These are phyloP conservation scores for Isochrysis galbana DNA, from an alignment of 78 protist genomes.

Conservation along the genomic window DNA sequence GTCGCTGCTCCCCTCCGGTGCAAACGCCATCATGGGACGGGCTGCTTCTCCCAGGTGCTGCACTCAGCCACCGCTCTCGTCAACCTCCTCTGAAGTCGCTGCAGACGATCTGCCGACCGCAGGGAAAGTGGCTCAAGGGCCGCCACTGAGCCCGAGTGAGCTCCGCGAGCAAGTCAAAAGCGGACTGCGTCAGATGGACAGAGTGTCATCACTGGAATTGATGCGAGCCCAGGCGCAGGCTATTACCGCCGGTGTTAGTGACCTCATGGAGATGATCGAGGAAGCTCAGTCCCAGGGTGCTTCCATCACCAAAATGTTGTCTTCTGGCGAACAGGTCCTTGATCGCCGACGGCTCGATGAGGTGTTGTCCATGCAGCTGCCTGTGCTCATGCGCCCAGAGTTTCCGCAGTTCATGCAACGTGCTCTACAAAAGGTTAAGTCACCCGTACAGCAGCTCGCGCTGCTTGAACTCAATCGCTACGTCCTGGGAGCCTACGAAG, in stretches of 20 bases:
- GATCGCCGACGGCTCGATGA: too few relatives aligned
- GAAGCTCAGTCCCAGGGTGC: not conserved
- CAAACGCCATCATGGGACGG: too few relatives aligned
- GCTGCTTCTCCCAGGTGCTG: too few relatives aligned
- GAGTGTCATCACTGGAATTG: not conserved
- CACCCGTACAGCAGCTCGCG: not conserved
- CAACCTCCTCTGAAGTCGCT: too few relatives aligned
- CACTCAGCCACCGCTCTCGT: too few relatives aligned
- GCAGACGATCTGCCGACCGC: too few relatives aligned
- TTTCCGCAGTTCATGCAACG: not conserved
- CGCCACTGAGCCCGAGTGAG: not conserved
- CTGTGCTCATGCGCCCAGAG: not conserved
- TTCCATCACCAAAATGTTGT: not conserved
- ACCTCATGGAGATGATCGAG: not conserved
- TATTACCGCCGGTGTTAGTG: not conserved
- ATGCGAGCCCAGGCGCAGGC: not conserved
- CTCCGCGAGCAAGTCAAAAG: not conserved
- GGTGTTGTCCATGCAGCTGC: not conserved
- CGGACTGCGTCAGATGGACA: too few relatives aligned
- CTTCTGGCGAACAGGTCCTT: too few relatives aligned
- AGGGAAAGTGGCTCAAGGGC: too few relatives aligned
- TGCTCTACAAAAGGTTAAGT: not conserved
- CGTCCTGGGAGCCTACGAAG: not conserved
- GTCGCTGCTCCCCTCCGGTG: too few relatives aligned
- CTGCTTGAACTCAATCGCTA: not conserved